Evolutionary conservation across 768 basidiomycete genomes (phyloP).

Genomic region (Gelatoporia subvermispora): DNA sequence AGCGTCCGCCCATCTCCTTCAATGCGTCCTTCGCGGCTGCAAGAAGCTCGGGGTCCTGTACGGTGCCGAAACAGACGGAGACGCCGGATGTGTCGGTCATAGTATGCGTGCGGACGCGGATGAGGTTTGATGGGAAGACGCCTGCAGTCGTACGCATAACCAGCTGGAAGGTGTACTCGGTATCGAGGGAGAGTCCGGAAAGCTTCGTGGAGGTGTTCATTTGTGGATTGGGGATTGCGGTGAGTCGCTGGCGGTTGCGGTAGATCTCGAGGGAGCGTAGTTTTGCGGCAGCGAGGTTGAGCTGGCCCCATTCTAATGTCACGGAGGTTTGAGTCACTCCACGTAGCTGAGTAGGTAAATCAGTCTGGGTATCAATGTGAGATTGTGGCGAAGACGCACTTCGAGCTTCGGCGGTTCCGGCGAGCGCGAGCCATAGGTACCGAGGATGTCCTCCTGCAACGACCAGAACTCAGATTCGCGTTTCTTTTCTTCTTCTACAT

Average conservation of each 20-base stretch:
- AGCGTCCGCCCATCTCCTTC: slow-evolving; percentile 81
- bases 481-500: slow-evolving; percentile 76
- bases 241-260: slow-evolving; percentile 84
- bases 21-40: slow-evolving; percentile 81
- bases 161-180: slow-evolving; percentile 92
- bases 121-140: slow-evolving; percentile 78
- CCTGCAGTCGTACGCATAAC: slow-evolving; percentile 91
- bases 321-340: slow-evolving; percentile 97
- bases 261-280: slow-evolving; percentile 89
- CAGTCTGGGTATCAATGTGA: neutral
- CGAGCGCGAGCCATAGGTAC: slow-evolving; percentile 60
- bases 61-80: slow-evolving; percentile 89
- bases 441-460: slow-evolving; percentile 76
- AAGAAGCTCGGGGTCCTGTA: slow-evolving; percentile 70
- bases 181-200: slow-evolving; percentile 73
- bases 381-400: slow-evolving; percentile 35
- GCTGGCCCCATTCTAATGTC: slow-evolving; percentile 89
- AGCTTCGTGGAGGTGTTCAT: slow-evolving; percentile 87
- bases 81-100: slow-evolving; percentile 95
- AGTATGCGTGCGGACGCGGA: slow-evolving; percentile 85
- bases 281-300: slow-evolving; percentile 82
- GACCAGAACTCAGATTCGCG: slow-evolving; percentile 80
- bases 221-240: slow-evolving; percentile 75
- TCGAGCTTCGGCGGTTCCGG: slow-evolving; percentile 73
- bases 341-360: slow-evolving; percentile 55